Conservation (phyloP, 2,329 filamentous ascomycete genomes). For the Aspergillus fructus region DNA sequence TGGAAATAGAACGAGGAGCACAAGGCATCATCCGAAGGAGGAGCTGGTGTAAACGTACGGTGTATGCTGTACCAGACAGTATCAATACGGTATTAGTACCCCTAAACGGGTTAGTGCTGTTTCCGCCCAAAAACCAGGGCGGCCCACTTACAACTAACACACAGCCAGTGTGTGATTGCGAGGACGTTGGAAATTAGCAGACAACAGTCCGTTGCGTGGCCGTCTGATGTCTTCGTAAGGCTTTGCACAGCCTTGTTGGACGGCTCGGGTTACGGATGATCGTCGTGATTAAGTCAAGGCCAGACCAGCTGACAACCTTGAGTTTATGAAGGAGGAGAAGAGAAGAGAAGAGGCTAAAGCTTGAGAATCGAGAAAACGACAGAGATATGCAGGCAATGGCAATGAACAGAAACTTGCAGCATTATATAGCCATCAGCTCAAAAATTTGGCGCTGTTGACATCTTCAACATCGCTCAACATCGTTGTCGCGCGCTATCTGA, state of each 20-base stretch:
- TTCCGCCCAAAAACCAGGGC: conserved; percentile 17
- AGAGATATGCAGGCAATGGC: no score
- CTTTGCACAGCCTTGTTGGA: not conserved
- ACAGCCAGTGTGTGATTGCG: not conserved
- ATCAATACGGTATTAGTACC: conserved; percentile 9
- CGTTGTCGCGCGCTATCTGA: conserved; percentile 19
- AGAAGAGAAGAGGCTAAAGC: not conserved
- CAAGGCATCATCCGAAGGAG: not conserved
- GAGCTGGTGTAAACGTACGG: conserved; percentile 1
- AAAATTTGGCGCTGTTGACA: not conserved
- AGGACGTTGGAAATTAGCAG: not conserved
- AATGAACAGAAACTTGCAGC: no score
- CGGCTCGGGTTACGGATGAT: not conserved
- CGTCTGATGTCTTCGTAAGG: not conserved
- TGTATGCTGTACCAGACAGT: conserved; percentile 14
- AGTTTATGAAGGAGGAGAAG: not conserved
- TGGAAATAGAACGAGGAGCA: not conserved
- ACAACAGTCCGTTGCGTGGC: not conserved
- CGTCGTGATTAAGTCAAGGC: conserved; percentile 1
- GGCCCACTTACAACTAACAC: conserved; percentile 12
- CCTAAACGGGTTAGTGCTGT: conserved; percentile 2
- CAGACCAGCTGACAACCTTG: conserved; percentile 10
- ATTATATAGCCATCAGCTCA: no score
- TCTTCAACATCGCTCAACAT: not conserved
- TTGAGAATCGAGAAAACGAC: no score